These are phyloP conservation scores for Ailanthus altissimus DNA, from an alignment of 345 rosid species.

Conservation along the genomic window DNA sequence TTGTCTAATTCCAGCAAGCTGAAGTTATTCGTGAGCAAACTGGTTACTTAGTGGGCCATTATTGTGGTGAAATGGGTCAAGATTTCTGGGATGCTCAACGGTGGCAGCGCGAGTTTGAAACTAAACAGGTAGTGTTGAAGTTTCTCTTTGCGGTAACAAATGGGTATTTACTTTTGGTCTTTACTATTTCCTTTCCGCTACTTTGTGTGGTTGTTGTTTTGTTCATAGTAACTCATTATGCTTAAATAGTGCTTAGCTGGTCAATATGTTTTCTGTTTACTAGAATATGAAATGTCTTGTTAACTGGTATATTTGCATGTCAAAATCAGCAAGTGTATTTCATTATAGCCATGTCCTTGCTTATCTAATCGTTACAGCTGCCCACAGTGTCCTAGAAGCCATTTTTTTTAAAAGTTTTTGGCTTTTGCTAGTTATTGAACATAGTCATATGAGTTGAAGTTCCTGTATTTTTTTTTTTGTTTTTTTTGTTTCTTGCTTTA, in stretches of 20 bases:
- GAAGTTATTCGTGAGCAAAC: slow-evolving; percentile 89
- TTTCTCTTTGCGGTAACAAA: not conserved
- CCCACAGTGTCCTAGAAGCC: not conserved
- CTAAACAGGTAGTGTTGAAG: slow-evolving; percentile 69
- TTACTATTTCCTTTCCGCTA: not conserved
- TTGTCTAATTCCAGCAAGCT: slow-evolving; percentile 70
- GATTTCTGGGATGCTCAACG: slow-evolving; percentile 89
- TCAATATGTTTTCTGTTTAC: not conserved
- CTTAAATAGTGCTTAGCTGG: not conserved
- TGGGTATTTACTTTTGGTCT: not conserved
- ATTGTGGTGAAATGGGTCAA: slow-evolving; percentile 99
- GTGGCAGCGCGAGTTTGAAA: slow-evolving; percentile 94
- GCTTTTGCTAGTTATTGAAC: not conserved
- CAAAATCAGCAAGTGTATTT: not conserved
- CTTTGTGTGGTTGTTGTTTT: not conserved
- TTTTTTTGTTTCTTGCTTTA: not conserved
- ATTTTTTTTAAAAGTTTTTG: not conserved
- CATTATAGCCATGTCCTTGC: not conserved
- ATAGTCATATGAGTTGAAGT: not conserved
- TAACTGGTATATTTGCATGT: not conserved
- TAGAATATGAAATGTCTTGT: not conserved
- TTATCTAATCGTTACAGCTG: not conserved
- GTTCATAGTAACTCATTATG: not conserved
- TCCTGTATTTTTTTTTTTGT: not conserved
- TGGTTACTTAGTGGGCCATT: slow-evolving; percentile 76